Conservation (phyloP, 805 yeast species). For the Candida gorgasii region DNA sequence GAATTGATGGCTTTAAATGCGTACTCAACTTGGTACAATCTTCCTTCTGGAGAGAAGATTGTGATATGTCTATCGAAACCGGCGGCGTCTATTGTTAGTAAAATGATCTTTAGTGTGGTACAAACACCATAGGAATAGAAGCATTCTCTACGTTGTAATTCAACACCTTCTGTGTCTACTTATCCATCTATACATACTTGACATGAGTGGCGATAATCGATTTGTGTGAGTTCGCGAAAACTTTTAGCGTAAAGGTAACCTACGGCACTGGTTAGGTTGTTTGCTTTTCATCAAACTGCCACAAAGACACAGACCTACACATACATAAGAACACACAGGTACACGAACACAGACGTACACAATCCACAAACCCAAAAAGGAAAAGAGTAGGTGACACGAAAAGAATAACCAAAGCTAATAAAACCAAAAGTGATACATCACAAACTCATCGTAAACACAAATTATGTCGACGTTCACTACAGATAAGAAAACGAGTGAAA, state of each 20-base stretch:
- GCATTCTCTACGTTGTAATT: neutral
- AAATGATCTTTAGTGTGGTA: too few relatives aligned
- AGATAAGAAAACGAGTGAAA: constrained; percentile 33
- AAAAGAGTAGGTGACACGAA: neutral
- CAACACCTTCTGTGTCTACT: too few relatives aligned
- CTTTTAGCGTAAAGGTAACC: neutral
- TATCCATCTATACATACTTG: constrained; percentile 14
- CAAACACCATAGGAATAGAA: neutral
- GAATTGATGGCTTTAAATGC: constrained; percentile 97
- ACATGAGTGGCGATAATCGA: constrained; percentile 15
- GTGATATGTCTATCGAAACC: constrained; percentile 99
- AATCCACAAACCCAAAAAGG: too few relatives aligned
- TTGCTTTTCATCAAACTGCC: neutral
- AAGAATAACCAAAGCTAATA: neutral
- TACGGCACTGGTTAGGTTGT: neutral
- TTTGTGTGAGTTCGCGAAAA: constrained; percentile 1
- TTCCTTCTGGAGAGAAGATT: constrained; percentile 97
- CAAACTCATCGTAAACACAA: neutral
- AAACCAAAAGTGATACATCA: neutral
- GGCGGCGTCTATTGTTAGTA: constrained; percentile 48
- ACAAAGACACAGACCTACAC: too few relatives aligned
- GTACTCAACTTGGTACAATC: constrained; percentile 95
- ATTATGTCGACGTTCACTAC: constrained; percentile 25
- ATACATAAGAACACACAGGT: too few relatives aligned
- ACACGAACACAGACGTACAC: neutral